A percentile compares a stretch with the other conserved stretches of the same genome.
phyloP scores from a whole-genome alignment of 2,329 filamentous ascomycete genomes.

The Aspergillus versicolor region DNA sequence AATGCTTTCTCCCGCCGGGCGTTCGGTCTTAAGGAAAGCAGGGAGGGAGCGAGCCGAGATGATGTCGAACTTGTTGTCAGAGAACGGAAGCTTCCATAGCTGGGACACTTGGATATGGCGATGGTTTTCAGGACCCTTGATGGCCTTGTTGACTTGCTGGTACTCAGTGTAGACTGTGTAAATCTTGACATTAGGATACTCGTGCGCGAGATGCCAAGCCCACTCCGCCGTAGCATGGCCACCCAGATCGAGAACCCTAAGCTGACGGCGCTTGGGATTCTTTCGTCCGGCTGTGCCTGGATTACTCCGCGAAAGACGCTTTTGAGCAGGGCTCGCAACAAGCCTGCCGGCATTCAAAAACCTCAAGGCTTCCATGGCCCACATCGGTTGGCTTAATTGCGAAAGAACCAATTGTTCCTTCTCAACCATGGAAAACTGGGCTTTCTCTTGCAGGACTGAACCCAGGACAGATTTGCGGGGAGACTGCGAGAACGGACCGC shows the following conservation, averaged over 20 bases:
- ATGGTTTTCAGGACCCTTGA: slow-evolving; percentile 85
- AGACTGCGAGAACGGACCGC: slow-evolving; percentile 68
- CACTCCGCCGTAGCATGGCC: slow-evolving; percentile 85
- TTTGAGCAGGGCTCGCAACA: slow-evolving; percentile 54
- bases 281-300: slow-evolving; percentile 21
- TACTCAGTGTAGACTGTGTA: slow-evolving; percentile 82
- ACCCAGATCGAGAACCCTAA: slow-evolving; percentile 79
- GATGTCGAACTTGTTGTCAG: slow-evolving; percentile 82
- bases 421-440: slow-evolving; percentile 51
- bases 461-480: slow-evolving; percentile 66
- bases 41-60: slow-evolving; percentile 87
- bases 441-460: slow-evolving; percentile 56
- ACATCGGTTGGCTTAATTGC: slow-evolving; percentile 62
- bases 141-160: slow-evolving; percentile 69
- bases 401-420: slow-evolving; percentile 77
- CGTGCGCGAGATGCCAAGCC: slow-evolving; percentile 89
- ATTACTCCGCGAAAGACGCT: slow-evolving; percentile 32
- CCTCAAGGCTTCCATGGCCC: slow-evolving; percentile 63
- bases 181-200: slow-evolving; percentile 80
- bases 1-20: slow-evolving; percentile 63
- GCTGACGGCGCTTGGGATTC: slow-evolving; percentile 44
- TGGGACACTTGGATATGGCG: slow-evolving; percentile 74
- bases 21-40: slow-evolving; percentile 69
- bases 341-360: slow-evolving; percentile 62
- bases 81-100: slow-evolving; percentile 80